phyloP scores from a whole-genome alignment of 306 rosid genomes.

The Vigna reflexopilosa region DNA sequence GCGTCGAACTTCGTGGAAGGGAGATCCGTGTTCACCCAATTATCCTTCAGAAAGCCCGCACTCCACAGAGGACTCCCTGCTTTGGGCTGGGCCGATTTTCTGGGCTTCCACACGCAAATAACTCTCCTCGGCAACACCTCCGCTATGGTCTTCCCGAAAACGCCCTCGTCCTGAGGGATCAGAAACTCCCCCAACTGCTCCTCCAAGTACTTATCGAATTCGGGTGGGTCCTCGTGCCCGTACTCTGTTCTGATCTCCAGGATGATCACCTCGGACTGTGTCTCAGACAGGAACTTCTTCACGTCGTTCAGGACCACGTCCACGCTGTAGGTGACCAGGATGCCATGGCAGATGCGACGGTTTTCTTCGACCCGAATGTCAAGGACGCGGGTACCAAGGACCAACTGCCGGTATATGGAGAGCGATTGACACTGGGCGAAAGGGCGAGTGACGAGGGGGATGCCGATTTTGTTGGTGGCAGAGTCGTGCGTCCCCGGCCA shows the following conservation, averaged over 20 bases:
- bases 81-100: conserved; percentile 67
- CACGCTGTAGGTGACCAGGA: conserved; percentile 68
- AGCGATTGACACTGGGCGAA: conserved; percentile 88
- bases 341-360: conserved; percentile 78
- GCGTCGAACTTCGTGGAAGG: conserved; percentile 88
- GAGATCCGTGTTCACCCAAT: conserved; percentile 87
- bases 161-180: conserved; percentile 73
- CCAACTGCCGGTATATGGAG: conserved; percentile 79
- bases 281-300: conserved; percentile 70
- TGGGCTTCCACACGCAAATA: conserved; percentile 90
- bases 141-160: conserved; percentile 60
- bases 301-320: conserved; percentile 67
- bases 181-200: conserved; percentile 69
- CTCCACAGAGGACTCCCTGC: conserved; percentile 75
- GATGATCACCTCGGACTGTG: conserved; percentile 68
- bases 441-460: conserved; percentile 80
- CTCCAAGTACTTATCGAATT: conserved; percentile 74
- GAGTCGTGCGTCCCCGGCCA: conserved; percentile 98
- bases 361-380: conserved; percentile 78
- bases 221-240: conserved; percentile 82
- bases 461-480: conserved; percentile 79
- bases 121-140: conserved; percentile 76
- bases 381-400: conserved; percentile 58
- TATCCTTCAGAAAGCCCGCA: conserved; percentile 68
- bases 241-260: conserved; percentile 85